Evolutionary conservation across 495 filamentous ascomycete genomes (phyloP).

Genomic region (Penicillium paradoxum): DNA sequence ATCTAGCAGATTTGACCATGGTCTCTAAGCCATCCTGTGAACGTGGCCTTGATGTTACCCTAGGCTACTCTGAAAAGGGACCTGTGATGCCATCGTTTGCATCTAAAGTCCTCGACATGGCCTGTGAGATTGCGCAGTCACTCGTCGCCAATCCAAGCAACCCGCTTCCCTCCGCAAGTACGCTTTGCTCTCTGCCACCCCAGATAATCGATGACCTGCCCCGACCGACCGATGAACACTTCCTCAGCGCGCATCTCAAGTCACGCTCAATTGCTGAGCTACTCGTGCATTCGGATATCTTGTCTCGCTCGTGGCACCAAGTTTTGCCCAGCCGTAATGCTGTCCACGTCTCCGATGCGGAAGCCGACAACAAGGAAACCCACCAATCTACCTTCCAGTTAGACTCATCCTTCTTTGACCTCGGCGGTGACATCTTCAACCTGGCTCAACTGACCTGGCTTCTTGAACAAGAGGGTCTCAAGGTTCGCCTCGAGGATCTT

Average conservation of each 20-base stretch:
- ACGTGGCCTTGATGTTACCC: conserved; percentile 37
- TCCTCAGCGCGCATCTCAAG: conserved; percentile 36
- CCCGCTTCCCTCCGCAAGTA: conserved; percentile 39
- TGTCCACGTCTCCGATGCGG: background rate
- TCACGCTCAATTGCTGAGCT: conserved; percentile 44
- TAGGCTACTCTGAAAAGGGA: conserved; percentile 45
- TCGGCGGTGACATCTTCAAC: conserved; percentile 50
- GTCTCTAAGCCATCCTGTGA: conserved; percentile 42
- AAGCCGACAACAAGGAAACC: conserved; percentile 7
- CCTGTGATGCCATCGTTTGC: conserved; percentile 38
- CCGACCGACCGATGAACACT: conserved; percentile 23
- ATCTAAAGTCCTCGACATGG: conserved; percentile 43
- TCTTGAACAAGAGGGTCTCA: conserved; percentile 46
- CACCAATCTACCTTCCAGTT: conserved; percentile 33
- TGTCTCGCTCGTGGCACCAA: conserved; percentile 48
- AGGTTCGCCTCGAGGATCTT: conserved; percentile 47
- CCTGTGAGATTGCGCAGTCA: conserved; percentile 42
- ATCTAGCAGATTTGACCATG: conserved; percentile 47
- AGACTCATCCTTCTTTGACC: conserved; percentile 48
- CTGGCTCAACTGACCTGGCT: conserved; percentile 46
- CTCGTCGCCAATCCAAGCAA: conserved; percentile 42
- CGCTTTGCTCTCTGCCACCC: conserved; percentile 30
- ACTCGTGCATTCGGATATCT: conserved; percentile 40
- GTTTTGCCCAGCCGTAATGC: conserved; percentile 35
- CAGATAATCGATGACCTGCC: conserved; percentile 28